Evolutionary conservation across 306 rosid species (phyloP).

Genomic region (Glycine latifolia): DNA sequence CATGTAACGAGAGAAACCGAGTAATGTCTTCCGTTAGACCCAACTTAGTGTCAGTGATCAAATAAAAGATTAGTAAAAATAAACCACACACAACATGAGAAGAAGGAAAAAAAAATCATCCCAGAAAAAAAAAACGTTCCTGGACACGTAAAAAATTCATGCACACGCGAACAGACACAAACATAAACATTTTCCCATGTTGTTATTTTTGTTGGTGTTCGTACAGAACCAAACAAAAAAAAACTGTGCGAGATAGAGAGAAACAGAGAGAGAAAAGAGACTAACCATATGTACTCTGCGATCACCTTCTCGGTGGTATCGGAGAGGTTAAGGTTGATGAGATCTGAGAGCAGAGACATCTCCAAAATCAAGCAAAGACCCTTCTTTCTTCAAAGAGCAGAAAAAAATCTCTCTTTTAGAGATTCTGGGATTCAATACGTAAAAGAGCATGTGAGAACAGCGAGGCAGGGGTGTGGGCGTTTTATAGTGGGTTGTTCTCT

Average conservation of each 20-base stretch:
- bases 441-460: neutral
- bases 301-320: slow-evolving; percentile 61
- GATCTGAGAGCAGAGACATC: slow-evolving; percentile 62
- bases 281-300: slow-evolving; percentile 77
- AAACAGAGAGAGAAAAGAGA: neutral
- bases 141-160: no score
- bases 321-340: slow-evolving; percentile 67
- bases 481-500: neutral
- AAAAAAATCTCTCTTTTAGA: neutral
- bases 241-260: no score
- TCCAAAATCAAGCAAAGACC: neutral
- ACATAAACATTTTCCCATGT: neutral
- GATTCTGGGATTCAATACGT: slow-evolving; percentile 15
- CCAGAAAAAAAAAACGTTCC: neutral
- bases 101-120: neutral
- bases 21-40: no score
- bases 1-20: neutral
- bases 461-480: neutral
- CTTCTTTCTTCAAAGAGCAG: neutral
- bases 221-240: neutral
- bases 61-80: neutral
- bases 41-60: neutral
- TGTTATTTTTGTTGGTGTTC: neutral
- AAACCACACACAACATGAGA: neutral
- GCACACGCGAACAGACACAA: neutral